Evolutionary conservation across 345 rosid species (phyloP), one percentile per base, ranked within the genome.

Genomic region (Turritis glabra): DNA sequence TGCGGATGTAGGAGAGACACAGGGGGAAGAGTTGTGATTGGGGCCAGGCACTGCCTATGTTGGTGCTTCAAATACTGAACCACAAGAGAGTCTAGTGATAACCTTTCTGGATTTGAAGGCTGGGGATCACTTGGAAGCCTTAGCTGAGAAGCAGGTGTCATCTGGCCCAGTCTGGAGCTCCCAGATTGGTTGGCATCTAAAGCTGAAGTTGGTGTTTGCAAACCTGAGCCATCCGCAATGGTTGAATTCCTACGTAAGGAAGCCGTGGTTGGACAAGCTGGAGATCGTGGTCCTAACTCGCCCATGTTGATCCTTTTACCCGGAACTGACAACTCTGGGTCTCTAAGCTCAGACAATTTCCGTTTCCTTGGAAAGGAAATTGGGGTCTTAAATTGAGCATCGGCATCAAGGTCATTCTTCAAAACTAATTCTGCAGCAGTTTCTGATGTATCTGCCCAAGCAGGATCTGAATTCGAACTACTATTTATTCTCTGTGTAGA

Each of bases 21-120:
- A 21, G 99, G 98, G 11, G 99, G 99, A 57, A 95, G 92, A 73
- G 99, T 95, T 7, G 99, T 92, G 73, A 95, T 87, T 46, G 99
- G 99, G 75, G 99, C 99, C 63, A 89, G 96, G 79, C 99, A 95
- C 77, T 95, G 99, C 54, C 99, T 92, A 82, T 95, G 99, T 70
- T 92, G 99, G 69, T 95, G 97, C 82, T 95, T 95, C 79, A 95
- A 78, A 81, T 87, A 92, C 81, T 95, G 99, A 83, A 95, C 90
- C 54, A 95, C 93, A 50, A 95, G 76, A 54, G 92, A 83, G 74
- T 95, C 98, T 30, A 95, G 82, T 66, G 97, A 86, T 79, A 90
- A 75, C 47, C 97, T 82, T 78, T 95, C 99, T 15, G 87, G 65
- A 72, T 80, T 90, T 80, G 81, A 73, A 32, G 87, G 71, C 77